phyloP scores from a whole-genome alignment of 305 asterid species.

The Fraxinus baroniana region DNA sequence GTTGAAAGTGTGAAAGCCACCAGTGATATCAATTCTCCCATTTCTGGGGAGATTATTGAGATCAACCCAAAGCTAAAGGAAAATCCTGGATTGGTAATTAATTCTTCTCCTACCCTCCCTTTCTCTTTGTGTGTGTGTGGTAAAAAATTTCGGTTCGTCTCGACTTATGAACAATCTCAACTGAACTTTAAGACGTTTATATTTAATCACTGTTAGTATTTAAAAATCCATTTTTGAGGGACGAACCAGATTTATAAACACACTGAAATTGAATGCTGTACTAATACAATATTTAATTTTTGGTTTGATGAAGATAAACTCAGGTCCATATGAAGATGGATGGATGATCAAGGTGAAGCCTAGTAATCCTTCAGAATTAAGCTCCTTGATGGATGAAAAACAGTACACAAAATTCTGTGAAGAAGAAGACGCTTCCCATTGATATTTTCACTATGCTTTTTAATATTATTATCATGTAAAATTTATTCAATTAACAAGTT shows the following conservation, averaged over 20 bases:
- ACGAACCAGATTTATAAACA: neutral
- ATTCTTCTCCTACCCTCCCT: neutral
- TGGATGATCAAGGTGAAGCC: constrained; percentile 98
- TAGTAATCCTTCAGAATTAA: constrained; percentile 58
- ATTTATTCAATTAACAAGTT: neutral
- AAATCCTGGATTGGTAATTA: constrained; percentile 71
- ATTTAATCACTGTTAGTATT: neutral
- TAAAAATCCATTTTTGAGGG: neutral
- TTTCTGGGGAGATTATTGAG: constrained; percentile 83
- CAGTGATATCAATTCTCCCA: constrained; percentile 81
- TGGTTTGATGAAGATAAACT: constrained; percentile 53
- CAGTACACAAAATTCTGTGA: constrained; percentile 82
- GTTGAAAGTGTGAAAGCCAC: constrained; percentile 97
- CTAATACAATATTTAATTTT: neutral
- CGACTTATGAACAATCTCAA: neutral
- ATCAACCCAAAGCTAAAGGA: constrained; percentile 64
- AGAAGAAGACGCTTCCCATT: constrained; percentile 82
- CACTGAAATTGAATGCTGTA: neutral
- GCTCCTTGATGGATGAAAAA: constrained; percentile 54
- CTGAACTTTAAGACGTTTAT: neutral
- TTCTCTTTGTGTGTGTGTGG: neutral
- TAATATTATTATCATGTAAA: neutral
- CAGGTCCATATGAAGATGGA: constrained; percentile 86
- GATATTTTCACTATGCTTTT: neutral
- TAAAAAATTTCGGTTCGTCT: neutral